Conservation (phyloP, 305 asterid genomes). For the Fraxinus sp. region DNA sequence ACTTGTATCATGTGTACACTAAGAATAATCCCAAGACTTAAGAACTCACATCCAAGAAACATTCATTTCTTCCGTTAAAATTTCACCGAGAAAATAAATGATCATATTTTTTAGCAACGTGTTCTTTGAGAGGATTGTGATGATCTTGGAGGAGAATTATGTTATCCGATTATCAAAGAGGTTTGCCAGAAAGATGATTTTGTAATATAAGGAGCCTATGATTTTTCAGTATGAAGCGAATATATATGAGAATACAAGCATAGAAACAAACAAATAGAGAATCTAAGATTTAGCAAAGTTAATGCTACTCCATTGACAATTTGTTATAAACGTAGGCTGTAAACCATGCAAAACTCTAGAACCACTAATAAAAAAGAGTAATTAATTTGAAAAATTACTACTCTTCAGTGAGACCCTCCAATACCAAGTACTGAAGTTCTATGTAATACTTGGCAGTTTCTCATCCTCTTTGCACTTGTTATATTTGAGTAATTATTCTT, state of each 20-base stretch:
- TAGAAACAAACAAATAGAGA: background rate
- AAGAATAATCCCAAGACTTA: too few relatives aligned
- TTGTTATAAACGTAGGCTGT: background rate
- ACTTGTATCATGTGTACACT: too few relatives aligned
- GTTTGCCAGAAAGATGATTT: background rate
- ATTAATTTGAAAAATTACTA: background rate
- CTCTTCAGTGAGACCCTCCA: conserved; percentile 44
- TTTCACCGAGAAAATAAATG: background rate
- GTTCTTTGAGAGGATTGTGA: background rate
- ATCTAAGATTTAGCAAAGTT: background rate
- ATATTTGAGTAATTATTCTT: conserved; percentile 19
- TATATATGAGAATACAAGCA: background rate
- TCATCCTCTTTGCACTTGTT: conserved; percentile 20
- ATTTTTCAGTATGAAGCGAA: background rate
- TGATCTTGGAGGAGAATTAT: background rate
- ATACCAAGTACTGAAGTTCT: conserved; percentile 69
- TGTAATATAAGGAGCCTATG: background rate
- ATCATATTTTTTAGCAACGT: background rate
- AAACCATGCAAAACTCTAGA: background rate
- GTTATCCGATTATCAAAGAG: background rate
- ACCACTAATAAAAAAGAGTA: background rate
- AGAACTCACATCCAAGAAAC: background rate
- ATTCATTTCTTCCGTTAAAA: background rate
- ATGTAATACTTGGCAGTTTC: conserved; percentile 65
- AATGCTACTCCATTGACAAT: background rate